These are phyloP conservation scores for Sugiyamaella qingdaonensis DNA, from an alignment of 805 yeast genomes.

Conservation along the genomic window DNA sequence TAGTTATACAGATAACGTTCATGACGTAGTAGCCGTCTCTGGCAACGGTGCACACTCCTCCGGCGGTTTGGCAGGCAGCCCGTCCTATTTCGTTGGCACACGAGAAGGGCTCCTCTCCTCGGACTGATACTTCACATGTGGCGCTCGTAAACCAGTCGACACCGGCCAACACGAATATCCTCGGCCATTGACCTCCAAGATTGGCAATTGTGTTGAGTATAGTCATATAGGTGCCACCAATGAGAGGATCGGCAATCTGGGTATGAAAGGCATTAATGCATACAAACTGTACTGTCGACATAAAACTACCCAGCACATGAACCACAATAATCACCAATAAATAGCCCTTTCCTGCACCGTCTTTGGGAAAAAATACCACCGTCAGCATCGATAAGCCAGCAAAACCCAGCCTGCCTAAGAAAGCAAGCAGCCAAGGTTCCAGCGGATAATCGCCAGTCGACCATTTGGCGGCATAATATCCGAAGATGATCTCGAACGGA, in stretches of 20 bases:
- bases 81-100: conserved; percentile 41
- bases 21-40: conserved; percentile 85
- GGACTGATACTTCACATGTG: conserved; percentile 41
- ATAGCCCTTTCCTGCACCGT: conserved; percentile 45
- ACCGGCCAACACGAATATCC: conserved; percentile 68
- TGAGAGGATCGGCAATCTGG: conserved; percentile 86
- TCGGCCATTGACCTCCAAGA: conserved; percentile 98
- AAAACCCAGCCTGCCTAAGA: conserved; percentile 70
- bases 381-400: conserved; percentile 72
- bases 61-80: conserved; percentile 45
- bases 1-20: conserved; percentile 61
- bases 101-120: conserved; percentile 22
- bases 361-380: conserved; percentile 66
- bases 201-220: conserved; percentile 87
- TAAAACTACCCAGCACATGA: conserved; percentile 81
- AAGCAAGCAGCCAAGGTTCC: conserved; percentile 87
- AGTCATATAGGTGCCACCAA: conserved; percentile 99
- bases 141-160: conserved; percentile 76
- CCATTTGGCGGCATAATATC: conserved; percentile 95
- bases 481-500: conserved; percentile 92
- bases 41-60: conserved; percentile 52
- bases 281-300: conserved; percentile 94
- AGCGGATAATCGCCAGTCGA: conserved; percentile 66
- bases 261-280: conserved; percentile 94
- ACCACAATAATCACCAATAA: conserved; percentile 72